phyloP scores from a whole-genome alignment of 2,329 filamentous ascomycete species.

The Pseudogymnoascus sp. region DNA sequence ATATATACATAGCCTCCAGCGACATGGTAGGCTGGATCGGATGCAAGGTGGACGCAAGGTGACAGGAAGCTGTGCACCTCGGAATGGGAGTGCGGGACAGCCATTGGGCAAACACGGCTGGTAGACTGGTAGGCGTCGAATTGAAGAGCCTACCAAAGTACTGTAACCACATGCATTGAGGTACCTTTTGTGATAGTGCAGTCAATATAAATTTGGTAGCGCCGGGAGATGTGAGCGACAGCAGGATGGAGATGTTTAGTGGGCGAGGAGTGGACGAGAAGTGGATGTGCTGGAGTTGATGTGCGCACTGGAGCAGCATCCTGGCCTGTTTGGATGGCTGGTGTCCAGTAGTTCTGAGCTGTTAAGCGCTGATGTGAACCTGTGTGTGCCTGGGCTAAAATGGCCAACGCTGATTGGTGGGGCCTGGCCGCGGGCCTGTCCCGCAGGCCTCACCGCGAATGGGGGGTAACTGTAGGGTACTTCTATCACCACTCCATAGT shows the following conservation, averaged over 20 bases:
- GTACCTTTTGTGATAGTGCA: slow-evolving; percentile 6
- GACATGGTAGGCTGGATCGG: neutral
- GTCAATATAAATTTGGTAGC: neutral
- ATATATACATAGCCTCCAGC: neutral
- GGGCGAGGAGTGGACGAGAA: neutral
- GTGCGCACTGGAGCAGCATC: neutral
- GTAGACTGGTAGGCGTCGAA: neutral
- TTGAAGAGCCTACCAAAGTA: neutral
- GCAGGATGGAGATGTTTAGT: neutral
- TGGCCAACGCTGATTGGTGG: neutral
- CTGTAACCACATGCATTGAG: neutral
- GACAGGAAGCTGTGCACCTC: slow-evolving; percentile 5
- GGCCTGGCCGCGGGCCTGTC: neutral
- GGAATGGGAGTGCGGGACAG: neutral
- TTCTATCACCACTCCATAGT: neutral
- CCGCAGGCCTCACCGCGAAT: neutral
- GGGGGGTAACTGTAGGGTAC: neutral
- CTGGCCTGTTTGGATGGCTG: neutral
- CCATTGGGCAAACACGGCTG: neutral
- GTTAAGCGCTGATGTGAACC: slow-evolving; percentile 5
- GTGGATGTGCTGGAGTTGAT: neutral
- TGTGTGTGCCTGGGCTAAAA: neutral
- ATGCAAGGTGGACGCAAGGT: neutral
- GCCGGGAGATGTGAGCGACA: slow-evolving; percentile 6
- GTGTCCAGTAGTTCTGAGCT: neutral